These are phyloP conservation scores for Oryza australiensis DNA, from an alignment of 176 grass and related monocot genomes.

Conservation along the genomic window DNA sequence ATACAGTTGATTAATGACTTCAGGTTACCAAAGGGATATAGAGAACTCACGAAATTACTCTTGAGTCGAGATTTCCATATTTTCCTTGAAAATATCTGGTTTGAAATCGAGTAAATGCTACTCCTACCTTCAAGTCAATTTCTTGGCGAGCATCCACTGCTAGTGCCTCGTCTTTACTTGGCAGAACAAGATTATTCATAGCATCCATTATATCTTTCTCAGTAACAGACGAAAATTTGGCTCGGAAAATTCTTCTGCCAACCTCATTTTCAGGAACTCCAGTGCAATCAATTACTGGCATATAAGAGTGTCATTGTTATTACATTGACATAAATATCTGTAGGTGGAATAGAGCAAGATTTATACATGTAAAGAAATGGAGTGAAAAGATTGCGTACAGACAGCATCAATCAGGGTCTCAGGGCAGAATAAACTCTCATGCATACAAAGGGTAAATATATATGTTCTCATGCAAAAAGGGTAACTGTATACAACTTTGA, in stretches of 20 bases:
- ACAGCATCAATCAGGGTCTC: slow-evolving; percentile 19
- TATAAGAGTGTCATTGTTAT: slow-evolving; percentile 25
- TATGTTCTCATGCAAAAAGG: neutral
- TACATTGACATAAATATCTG: neutral
- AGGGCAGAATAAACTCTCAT: neutral
- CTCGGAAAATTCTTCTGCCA: slow-evolving; percentile 83
- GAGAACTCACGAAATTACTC: slow-evolving; percentile 97
- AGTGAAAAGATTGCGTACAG: slow-evolving; percentile 9
- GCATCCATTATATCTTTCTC: slow-evolving; percentile 83
- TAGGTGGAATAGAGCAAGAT: neutral
- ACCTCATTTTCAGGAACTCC: slow-evolving; percentile 78
- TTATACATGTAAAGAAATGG: slow-evolving; percentile 2
- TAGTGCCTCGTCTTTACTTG: slow-evolving; percentile 87
- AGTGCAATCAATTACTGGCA: slow-evolving; percentile 81
- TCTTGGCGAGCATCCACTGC: slow-evolving; percentile 95
- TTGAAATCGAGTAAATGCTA: slow-evolving; percentile 98
- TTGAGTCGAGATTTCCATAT: slow-evolving; percentile 98
- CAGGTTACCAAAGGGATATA: slow-evolving; percentile 31
- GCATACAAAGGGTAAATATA: neutral
- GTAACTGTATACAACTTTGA: neutral
- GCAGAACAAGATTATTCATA: slow-evolving; percentile 80
- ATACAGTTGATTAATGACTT: slow-evolving; percentile 26
- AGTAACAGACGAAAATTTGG: slow-evolving; percentile 90
- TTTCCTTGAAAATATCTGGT: slow-evolving; percentile 97
- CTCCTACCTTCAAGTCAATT: slow-evolving; percentile 98